Percentiles rank a stretch among this genome's conserved stretches.
Conservation (phyloP, 176 grass and related monocot species). For the Ampelocalamus luodianensis region DNA sequence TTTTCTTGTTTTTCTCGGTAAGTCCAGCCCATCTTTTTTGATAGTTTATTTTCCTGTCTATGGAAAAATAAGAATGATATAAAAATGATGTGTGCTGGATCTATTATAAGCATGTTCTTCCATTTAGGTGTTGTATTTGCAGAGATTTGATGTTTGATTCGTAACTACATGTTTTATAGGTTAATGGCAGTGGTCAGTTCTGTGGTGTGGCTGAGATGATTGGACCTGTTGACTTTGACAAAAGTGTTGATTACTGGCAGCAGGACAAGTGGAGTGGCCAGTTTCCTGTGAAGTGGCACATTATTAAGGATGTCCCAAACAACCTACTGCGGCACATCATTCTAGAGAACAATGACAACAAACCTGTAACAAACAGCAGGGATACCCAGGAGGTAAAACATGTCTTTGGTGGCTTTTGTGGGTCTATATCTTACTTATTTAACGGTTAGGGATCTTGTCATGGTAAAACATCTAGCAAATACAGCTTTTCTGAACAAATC, state of each 20-base stretch:
- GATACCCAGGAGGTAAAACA: constrained; percentile 80
- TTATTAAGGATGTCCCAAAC: too few relatives aligned
- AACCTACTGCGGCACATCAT: too few relatives aligned
- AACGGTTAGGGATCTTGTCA: not conserved
- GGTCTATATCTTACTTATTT: not conserved
- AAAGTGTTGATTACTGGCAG: too few relatives aligned
- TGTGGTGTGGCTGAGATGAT: too few relatives aligned
- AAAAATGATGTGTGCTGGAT: not conserved
- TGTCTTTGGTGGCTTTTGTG: not conserved
- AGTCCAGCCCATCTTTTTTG: constrained; percentile 11
- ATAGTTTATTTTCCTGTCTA: not conserved
- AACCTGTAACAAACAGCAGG: constrained; percentile 85
- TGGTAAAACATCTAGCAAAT: not conserved
- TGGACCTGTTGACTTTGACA: too few relatives aligned
- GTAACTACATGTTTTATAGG: constrained; percentile 13
- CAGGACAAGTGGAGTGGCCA: too few relatives aligned
- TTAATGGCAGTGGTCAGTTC: too few relatives aligned
- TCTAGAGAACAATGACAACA: constrained; percentile 58
- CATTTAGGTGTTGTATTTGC: not conserved
- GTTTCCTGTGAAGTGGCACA: too few relatives aligned
- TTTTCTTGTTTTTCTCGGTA: constrained; percentile 84
- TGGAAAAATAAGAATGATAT: not conserved
- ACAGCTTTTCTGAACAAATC: constrained; percentile 4
- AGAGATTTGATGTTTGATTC: not conserved
- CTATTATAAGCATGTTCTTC: not conserved